Base-by-base conservation (phyloP, 441 rosid species). In the Flueggea neowawraea region DNA sequence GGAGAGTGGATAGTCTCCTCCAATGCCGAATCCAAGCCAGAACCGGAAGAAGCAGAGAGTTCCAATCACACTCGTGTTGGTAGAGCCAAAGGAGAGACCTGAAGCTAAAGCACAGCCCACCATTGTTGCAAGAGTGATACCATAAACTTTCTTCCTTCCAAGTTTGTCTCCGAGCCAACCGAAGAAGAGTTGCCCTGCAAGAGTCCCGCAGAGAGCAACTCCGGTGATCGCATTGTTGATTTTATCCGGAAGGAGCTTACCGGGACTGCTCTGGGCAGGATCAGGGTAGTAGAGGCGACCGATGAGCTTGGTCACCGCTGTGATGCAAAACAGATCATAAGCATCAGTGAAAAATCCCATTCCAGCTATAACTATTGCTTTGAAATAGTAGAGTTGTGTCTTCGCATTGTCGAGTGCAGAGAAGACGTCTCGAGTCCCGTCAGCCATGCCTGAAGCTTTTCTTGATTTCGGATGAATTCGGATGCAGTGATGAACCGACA, bases 61-160 rank as follows among this genome's bases (percentile, higher is more conserved):
- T 14, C 50, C 50, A 4, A 47, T 14, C 1, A 47, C 50, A 47
- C 50, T 14, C 12, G 12, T 47, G 9, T 11, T 14, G 5, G 50
- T 47, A 47, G 50, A 47, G 50, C 50, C 50, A 47, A 47, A 47
- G 12, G 50, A 47, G 9, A 47, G 50, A 14, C 50, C 50, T 10
- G 50, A 47, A 47, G 50, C 50, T 47, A 47, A 47, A 14, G 50
- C 50, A 47, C 50, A 47, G 9, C 50, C 50, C 4, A 47, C 50
- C 50, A 47, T 47, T 9, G 50, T 47, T 12, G 7, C 50, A 11
- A 47, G 50, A 12, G 50, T 47, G 50, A 47, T 47, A 3, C 50
- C 50, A 47, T 47, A 54, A 60, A 57, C 55, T 48, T 48, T 47
- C 50, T 47, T 47, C 50, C 50, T 47, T 4, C 50, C 50, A 47